Evolutionary conservation across 2,329 filamentous ascomycete genomes (phyloP).

Genomic region (Microsporum ferrugineum): DNA sequence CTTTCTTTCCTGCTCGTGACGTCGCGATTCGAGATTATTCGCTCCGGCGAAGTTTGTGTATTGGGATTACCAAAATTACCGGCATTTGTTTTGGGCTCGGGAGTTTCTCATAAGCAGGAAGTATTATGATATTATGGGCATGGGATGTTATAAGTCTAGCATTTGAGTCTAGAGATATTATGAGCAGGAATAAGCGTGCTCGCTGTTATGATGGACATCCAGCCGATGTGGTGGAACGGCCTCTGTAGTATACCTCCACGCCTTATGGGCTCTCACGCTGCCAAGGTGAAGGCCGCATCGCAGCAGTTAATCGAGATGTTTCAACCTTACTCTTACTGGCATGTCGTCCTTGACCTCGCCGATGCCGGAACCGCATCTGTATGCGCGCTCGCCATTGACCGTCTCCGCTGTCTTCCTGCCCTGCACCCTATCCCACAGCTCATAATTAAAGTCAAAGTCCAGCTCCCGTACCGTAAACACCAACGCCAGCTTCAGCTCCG

Average conservation of each 20-base stretch:
- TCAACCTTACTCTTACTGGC: not conserved
- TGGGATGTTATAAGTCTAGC: too few relatives aligned
- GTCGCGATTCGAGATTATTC: not conserved
- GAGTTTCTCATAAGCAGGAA: too few relatives aligned
- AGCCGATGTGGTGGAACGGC: too few relatives aligned
- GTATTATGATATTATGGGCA: too few relatives aligned
- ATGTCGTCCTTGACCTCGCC: not conserved
- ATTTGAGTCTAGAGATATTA: too few relatives aligned
- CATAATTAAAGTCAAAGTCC: conserved; percentile 34
- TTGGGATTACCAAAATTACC: not conserved
- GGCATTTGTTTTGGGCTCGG: not conserved
- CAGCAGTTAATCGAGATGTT: too few relatives aligned
- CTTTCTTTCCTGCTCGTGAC: not conserved
- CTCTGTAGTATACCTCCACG: too few relatives aligned
- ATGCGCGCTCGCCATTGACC: not conserved
- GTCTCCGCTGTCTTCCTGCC: not conserved
- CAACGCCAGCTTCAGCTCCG: conserved; percentile 29
- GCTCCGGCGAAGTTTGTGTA: not conserved
- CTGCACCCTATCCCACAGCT: not conserved
- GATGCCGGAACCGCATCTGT: not conserved
- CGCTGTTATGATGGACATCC: too few relatives aligned
- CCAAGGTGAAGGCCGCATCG: not conserved
- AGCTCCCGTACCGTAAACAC: conserved; percentile 18
- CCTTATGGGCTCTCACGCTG: not conserved
- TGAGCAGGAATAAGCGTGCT: too few relatives aligned